Evolutionary conservation across 768 basidiomycete species (phyloP), one percentile per base, ranked within the genome.

Genomic region (Trametes gibbosa): DNA sequence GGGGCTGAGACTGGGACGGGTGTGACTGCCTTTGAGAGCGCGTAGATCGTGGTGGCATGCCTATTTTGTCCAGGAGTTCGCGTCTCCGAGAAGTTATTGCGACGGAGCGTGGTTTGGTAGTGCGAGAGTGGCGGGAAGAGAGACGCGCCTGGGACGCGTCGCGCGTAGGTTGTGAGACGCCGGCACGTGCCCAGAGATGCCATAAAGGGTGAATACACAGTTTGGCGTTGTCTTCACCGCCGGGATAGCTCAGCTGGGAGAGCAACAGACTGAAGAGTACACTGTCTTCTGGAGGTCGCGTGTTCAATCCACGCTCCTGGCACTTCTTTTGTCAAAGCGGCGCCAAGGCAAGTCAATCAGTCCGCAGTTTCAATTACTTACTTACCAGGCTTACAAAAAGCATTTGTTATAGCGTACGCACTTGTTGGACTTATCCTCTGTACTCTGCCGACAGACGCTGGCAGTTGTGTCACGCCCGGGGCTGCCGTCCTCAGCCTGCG

Each of bases 11-110:
- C 58, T 79, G 81, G 8, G 78, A 75, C 0, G 71, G 62, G 42
- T 72, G 76, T 61, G 66, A 68, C 5, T 72, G 67, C 37, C 74
- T 74, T 66, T 71, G 81, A 19, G 80, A 77, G 56, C 78, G 68
- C 19, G 73, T 73, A 13, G 70, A 72, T 43, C 71, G 71, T 19
- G 72, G 70, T 10, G 73, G 58, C 74, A 76, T 75, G 5, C n/a
- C n/a, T 34, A 10, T 1, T 6, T 35, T 17, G n/a, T n/a, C n/a
- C n/a, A n/a, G n/a, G n/a, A n/a, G n/a, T n/a, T n/a, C n/a, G n/a
- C n/a, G 17, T 1, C 16, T 35, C 48, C 9, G 3, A 23, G 16
- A 9, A 21, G 24, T 32, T 12, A 10, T 29, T 2, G 41, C 17
- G n/a, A 24, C n/a, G n/a, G n/a, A n/a, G 21, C n/a, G 35, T 21